Percentiles rank a stretch among this genome's conserved stretches.
Conservation (phyloP, 2,329 filamentous ascomycete species). For the Acephala macrosclerotiorum region DNA sequence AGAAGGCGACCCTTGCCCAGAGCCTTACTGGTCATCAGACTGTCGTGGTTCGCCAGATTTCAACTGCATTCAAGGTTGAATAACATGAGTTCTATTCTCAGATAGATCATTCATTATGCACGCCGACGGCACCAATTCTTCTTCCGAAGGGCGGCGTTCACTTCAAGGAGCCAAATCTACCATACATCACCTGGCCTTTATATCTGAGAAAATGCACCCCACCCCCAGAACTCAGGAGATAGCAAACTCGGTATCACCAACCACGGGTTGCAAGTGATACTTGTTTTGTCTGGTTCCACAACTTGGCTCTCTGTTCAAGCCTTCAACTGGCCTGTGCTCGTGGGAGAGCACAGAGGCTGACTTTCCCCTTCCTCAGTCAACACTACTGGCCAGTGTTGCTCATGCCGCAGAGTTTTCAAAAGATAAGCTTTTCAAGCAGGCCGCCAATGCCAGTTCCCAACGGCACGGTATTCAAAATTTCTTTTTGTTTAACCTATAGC, state of each 20-base stretch:
- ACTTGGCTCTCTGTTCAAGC: neutral
- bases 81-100: neutral
- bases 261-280: neutral
- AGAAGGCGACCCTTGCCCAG: constrained; percentile 9
- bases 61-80: constrained; percentile 9
- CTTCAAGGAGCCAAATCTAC: neutral
- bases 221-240: neutral
- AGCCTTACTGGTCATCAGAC: constrained; percentile 20
- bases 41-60: neutral
- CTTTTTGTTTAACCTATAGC: neutral
- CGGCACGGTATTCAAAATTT: neutral
- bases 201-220: neutral
- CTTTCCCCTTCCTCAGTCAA: neutral
- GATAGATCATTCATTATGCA: neutral
- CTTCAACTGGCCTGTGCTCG: neutral
- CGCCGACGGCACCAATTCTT: neutral
- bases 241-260: constrained; percentile 2
- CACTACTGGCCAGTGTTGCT: neutral
- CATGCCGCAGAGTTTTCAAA: neutral
- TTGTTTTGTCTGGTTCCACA: neutral
- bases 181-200: neutral
- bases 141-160: neutral
- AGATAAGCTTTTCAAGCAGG: neutral
- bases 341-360: neutral
- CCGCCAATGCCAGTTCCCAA: neutral